Base-by-base conservation (phyloP, 2,329 filamentous ascomycete species). In the Phyllosticta citribraziliensis region DNA sequence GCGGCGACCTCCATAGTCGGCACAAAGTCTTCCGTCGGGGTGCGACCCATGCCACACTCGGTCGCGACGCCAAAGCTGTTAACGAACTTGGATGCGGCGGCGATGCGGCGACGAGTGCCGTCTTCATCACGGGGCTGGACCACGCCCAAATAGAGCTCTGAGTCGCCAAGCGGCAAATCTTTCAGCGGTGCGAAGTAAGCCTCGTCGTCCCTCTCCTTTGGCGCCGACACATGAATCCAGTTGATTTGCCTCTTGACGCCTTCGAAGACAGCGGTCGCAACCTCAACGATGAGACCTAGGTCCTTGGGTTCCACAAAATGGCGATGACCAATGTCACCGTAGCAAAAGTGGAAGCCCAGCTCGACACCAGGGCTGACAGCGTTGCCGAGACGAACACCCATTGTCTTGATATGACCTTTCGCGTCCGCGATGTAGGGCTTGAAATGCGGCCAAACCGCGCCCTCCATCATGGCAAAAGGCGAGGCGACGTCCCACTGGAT, bases 311-410 rank as follows among this genome's bases (percentile, higher is more conserved):
- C 73, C n/a, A 74, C 62, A 63, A 76, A 79, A 65, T 79, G 78
- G 56, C 68, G 66, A 65, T 79, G 77, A 1, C 69, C 66, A 4
- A 75, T 67, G 63, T 80, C 78, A 12, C 78, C 78, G 64, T 80
- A 80, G 67, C 79, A 80, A 20, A 80, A 69, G 65, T 80, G 78
- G 33, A 77, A 70, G 0, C 76, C 78, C 59, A 80, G 54, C 50
- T 76, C 70, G 1, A 79, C 73, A 63, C 72, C 70, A 5, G 66
- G 33, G 35, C 71, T 66, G 4, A 79, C 68, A 9, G 65, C 65
- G 8, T 65, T 64, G 6, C 70, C 67, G 60, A 77, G 63, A 2
- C 69, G 65, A 2, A 66, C 58, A 9, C 76, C 63, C 12, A 75
- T 68, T 5, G 71, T 66, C 9, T 74, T 64, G 17, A 76, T 66